A percentile compares a stretch with the other conserved stretches of the same genome.
These are phyloP conservation scores for Fusarium chlamydosporum DNA, from an alignment of 2,329 filamentous ascomycete species.

Conservation along the genomic window DNA sequence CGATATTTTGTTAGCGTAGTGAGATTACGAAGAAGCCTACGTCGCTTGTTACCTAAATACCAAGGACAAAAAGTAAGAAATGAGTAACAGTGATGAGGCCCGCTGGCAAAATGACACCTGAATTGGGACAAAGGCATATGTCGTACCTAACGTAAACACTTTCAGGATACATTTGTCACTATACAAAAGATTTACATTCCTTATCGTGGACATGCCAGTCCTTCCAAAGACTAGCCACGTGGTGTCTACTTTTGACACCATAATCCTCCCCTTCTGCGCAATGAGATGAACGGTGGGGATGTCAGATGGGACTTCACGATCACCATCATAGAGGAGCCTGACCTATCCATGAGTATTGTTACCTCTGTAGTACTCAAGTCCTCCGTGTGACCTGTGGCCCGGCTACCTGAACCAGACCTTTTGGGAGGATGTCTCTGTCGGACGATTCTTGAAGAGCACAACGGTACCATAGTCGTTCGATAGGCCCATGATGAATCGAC, in stretches of 20 bases:
- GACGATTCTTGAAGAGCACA: not conserved
- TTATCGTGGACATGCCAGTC: slow-evolving; percentile 11
- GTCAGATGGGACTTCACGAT: not conserved
- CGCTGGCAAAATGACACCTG: not conserved
- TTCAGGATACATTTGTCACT: not conserved
- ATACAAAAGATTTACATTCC: not conserved
- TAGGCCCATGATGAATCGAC: not conserved
- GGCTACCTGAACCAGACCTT: not conserved
- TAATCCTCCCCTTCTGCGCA: not conserved
- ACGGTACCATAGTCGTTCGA: not conserved
- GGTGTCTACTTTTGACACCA: not conserved
- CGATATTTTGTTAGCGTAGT: not conserved
- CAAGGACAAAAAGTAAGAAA: accelerated
- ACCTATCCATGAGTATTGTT: slow-evolving; percentile 1
- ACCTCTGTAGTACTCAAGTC: not conserved
- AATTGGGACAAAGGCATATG: no score
- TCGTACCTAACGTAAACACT: not conserved
- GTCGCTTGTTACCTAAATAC: not conserved
- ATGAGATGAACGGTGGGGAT: not conserved
- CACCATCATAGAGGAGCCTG: not conserved
- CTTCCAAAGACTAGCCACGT: not conserved
- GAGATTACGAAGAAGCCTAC: not conserved
- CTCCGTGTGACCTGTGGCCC: not conserved
- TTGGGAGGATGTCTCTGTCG: accelerated
- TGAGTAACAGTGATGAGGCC: not conserved